Evolutionary conservation across 2,329 filamentous ascomycete species (phyloP), one percentile per base, ranked within the genome.

Genomic region (Raffaelea arxii): DNA sequence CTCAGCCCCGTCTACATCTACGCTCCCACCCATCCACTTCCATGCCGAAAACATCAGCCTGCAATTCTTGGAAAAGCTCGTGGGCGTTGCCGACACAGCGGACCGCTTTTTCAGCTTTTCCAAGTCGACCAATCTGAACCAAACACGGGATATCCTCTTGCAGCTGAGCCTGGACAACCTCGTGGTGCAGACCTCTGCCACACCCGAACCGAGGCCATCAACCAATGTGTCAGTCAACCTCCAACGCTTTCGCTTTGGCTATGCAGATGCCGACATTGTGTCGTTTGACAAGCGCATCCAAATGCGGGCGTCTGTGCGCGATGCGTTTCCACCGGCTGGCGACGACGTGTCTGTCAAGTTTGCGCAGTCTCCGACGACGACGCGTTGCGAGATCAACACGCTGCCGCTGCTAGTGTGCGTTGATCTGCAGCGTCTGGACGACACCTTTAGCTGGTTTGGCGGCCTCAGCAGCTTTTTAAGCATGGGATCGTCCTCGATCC

Each of bases 401-500:
- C 71, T 94, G 10, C 88, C 90, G 6, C 63, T 96, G 2, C 78
- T 82, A 49, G 62, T 95, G 10, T 77, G 81, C 47, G 65, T 97
- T 36, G 86, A 97, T 58, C 67, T 96, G 16, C 82, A 84, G 52
- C 77, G 78, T 46, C 67, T 97, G 21, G 92, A 97, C 55, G 89
- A 95, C 56, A 86, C 86, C 0, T 80, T 97, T 49, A 79, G 80
- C 47, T 88, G 86, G 73, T 90, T 96, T 63, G 92, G 92, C 30
- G 92, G 92, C 0, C 69, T 98, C 38, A 95, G 90, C 61, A 88
- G 89, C 53, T 84, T 98, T 44, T 69, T 98, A 38, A 94, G 92
- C 56, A 77, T 96, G 61, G 86, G 89, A 51, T 85, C 78, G 49
- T 95, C 91, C 11, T 89, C 86, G 1, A 84, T 78, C 49, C 74